Conservation (phyloP, 2,329 filamentous ascomycete genomes). For the Aspergillus aculeatus region DNA sequence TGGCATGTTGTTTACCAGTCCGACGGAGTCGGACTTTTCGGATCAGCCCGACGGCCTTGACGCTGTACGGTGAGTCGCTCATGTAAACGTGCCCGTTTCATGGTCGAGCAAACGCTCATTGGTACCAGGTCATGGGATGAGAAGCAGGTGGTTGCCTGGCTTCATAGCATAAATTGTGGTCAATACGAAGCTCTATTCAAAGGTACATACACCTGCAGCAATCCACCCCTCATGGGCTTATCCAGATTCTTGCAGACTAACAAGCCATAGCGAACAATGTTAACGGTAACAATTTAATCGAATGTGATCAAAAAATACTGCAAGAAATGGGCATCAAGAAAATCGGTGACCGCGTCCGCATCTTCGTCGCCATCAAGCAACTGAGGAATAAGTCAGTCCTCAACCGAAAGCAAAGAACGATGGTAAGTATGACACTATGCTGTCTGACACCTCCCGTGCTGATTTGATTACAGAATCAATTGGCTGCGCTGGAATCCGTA, state of each 20-base stretch:
- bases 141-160: slow-evolving; percentile 85
- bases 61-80: slow-evolving; percentile 61
- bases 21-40: slow-evolving; percentile 90
- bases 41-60: slow-evolving; percentile 71
- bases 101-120: slow-evolving; percentile 9
- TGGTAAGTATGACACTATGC: slow-evolving; percentile 56
- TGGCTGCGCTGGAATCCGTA: slow-evolving; percentile 72
- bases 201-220: slow-evolving; percentile 43
- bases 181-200: slow-evolving; percentile 90
- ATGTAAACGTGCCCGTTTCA: background rate
- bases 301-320: slow-evolving; percentile 93
- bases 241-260: slow-evolving; percentile 13
- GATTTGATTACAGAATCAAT: slow-evolving; percentile 65
- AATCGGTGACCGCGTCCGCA: slow-evolving; percentile 89
- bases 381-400: slow-evolving; percentile 73
- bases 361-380: slow-evolving; percentile 83
- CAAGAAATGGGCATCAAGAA: slow-evolving; percentile 99
- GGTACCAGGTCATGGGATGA: slow-evolving; percentile 73
- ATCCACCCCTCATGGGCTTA: background rate
- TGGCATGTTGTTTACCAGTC: slow-evolving; percentile 64
- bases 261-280: slow-evolving; percentile 72
- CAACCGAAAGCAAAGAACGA: slow-evolving; percentile 78
- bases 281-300: slow-evolving; percentile 92
- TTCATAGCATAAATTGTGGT: slow-evolving; percentile 84
- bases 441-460: slow-evolving; percentile 11